Evolutionary conservation across 2,329 filamentous ascomycete species (phyloP), one percentile per base, ranked within the genome.

Genomic region (Calycina marina): DNA sequence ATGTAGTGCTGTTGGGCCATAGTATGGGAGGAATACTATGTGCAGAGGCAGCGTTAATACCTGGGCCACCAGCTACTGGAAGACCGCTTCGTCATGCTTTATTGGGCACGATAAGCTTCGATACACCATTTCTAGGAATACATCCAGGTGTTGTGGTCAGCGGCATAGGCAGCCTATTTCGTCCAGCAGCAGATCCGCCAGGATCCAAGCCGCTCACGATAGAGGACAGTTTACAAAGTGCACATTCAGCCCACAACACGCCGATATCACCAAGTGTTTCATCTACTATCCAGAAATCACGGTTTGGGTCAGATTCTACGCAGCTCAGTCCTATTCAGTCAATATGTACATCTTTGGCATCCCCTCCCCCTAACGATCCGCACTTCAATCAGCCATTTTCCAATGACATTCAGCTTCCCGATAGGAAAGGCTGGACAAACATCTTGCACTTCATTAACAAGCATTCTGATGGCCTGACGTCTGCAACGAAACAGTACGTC

Each of bases 1-100:
- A 94, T 58, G 65, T 92, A 2, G 64, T 94, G 13, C 63, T 94
- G 3, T 61, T 93, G 3, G 85, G 86, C 1, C 86, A 93, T 54
- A 92, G 82, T 25, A 88, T 94, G 73, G 86, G 86, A 11, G 86
- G 86, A 2, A 63, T 94, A 14, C 56, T 94, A 15, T 72, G 79
- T 15, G 82, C 81, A 2, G 86, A 94, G 46, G 69, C 92, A 15
- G 73, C 72, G 3, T 59, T 93, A 27, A 66, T 79, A 52, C 40
- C 47, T 12, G 18, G 17, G 12, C 34, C 40, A 25, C 41, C 40
- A 20, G 36, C 40, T 10, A 37, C 32, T 14, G 41, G 43, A 16
- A 37, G 39, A 36, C 59, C 59, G 8, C 72, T 80, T 42, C 74
- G 72, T 40, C 82, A 93, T 57, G 69, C 73, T 6, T 79, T 93